phyloP scores from a whole-genome alignment of 1,284 basidiomycete genomes.

The Phlebopus sp. region DNA sequence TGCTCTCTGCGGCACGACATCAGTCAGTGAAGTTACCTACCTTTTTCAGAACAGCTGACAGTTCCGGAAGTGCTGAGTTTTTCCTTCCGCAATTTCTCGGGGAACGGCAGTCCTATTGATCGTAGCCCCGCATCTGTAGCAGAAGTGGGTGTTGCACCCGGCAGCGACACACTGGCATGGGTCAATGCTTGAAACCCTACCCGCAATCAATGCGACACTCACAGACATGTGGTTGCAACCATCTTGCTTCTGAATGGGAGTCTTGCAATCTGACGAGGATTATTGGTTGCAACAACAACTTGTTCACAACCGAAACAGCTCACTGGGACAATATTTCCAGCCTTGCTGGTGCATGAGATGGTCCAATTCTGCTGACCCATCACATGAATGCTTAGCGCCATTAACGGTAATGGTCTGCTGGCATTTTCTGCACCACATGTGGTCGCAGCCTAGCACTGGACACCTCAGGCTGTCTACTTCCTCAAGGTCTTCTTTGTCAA shows the following conservation, averaged over 20 bases:
- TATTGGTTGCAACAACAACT: not conserved
- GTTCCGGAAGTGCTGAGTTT: slow-evolving; percentile 43
- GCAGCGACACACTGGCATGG: slow-evolving; percentile 49
- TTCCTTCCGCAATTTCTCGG: slow-evolving; percentile 41
- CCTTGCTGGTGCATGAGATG: slow-evolving; percentile 49
- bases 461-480: slow-evolving; percentile 39
- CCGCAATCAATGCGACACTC: slow-evolving; percentile 16
- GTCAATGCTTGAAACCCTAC: not conserved
- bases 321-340: slow-evolving; percentile 60
- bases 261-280: slow-evolving; percentile 46
- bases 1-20: not conserved
- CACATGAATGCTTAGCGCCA: slow-evolving; percentile 50
- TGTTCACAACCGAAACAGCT: slow-evolving; percentile 7
- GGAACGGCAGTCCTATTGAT: slow-evolving; percentile 49
- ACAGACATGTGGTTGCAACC: slow-evolving; percentile 71
- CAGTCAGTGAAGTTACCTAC: too few species aligned
- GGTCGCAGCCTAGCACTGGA: slow-evolving; percentile 43
- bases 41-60: slow-evolving; percentile 37
- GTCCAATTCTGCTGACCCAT: slow-evolving; percentile 52
- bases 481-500: slow-evolving; percentile 49
- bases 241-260: slow-evolving; percentile 51
- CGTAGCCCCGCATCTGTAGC: slow-evolving; percentile 51
- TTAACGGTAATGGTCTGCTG: slow-evolving; percentile 40
- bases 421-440: slow-evolving; percentile 54
- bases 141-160: slow-evolving; percentile 63